Conservation (phyloP, 169 alveolate genomes). For the Plasmodium adleri region DNA sequence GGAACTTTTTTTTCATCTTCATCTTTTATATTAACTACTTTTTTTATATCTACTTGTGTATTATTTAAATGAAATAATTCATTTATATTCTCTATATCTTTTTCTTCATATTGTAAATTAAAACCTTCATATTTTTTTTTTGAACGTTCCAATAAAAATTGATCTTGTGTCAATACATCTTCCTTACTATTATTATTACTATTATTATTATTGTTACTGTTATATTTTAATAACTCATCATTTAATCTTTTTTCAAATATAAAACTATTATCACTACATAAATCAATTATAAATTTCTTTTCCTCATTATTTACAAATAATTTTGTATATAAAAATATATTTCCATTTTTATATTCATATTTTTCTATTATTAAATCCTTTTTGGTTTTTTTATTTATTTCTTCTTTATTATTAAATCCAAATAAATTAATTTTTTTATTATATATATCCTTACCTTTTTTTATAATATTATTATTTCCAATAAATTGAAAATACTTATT, state of each 20-base stretch:
- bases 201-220: background rate
- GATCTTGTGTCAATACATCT: background rate
- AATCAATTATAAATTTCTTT: slow-evolving; percentile 41
- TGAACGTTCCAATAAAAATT: background rate
- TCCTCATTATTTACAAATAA: slow-evolving; percentile 42
- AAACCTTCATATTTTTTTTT: background rate
- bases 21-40: slow-evolving; percentile 16
- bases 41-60: slow-evolving; percentile 7
- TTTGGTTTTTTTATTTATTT: background rate
- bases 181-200: background rate
- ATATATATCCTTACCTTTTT: background rate
- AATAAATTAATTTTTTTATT: background rate
- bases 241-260: slow-evolving; percentile 19
- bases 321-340: slow-evolving; percentile 25
- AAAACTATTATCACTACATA: slow-evolving; percentile 72
- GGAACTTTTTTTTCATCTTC: background rate
- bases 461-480: background rate
- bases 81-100: slow-evolving; percentile 8
- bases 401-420: background rate
- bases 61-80: slow-evolving; percentile 39
- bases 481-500: background rate
- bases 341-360: slow-evolving; percentile 4
- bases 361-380: slow-evolving; percentile 18
- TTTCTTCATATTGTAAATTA: background rate
- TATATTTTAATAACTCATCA: no score